A percentile compares a stretch with the other conserved stretches of the same genome.
These are phyloP conservation scores for Parathielavia hyrcaniae DNA, from an alignment of 495 filamentous ascomycete species.

Conservation along the genomic window DNA sequence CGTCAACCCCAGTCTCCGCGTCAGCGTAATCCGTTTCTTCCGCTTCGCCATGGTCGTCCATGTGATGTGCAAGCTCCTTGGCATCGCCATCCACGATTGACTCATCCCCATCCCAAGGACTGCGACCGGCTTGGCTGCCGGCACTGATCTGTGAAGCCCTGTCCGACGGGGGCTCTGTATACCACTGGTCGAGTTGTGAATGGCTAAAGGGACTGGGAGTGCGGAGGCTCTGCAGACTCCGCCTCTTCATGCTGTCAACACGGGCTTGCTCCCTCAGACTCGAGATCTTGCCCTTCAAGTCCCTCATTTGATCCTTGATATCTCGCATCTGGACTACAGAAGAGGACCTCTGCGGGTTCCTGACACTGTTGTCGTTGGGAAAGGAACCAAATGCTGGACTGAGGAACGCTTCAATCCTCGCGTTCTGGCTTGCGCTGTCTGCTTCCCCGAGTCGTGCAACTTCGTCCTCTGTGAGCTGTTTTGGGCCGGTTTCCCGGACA, in stretches of 20 bases:
- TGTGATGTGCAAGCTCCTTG: neutral
- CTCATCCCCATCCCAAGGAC: conserved; percentile 36
- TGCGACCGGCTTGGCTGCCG: conserved; percentile 19
- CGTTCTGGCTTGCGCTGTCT: conserved; percentile 23
- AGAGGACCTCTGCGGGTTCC: conserved; percentile 43
- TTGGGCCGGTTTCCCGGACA: conserved; percentile 26
- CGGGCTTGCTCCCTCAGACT: conserved; percentile 73
- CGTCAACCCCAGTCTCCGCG: conserved; percentile 9
- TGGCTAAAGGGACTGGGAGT: conserved; percentile 81
- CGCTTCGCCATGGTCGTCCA: conserved; percentile 8
- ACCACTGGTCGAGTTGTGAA: conserved; percentile 63
- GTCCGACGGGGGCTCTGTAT: conserved; percentile 44
- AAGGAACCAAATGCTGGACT: conserved; percentile 38
- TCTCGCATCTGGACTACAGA: conserved; percentile 70
- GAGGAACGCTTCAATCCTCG: conserved; percentile 33
- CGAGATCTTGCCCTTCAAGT: conserved; percentile 85
- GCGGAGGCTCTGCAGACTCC: conserved; percentile 76
- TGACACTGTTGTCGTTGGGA: conserved; percentile 22
- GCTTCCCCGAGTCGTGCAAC: conserved; percentile 27
- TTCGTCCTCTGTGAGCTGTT: conserved; percentile 39
- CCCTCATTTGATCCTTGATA: conserved; percentile 87
- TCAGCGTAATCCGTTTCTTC: conserved; percentile 24
- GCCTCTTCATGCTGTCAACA: conserved; percentile 73
- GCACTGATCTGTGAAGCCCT: conserved; percentile 21
- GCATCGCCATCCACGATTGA: conserved; percentile 28